Conservation (phyloP, 2,329 filamentous ascomycete species). For the Penicillium nordicum region DNA sequence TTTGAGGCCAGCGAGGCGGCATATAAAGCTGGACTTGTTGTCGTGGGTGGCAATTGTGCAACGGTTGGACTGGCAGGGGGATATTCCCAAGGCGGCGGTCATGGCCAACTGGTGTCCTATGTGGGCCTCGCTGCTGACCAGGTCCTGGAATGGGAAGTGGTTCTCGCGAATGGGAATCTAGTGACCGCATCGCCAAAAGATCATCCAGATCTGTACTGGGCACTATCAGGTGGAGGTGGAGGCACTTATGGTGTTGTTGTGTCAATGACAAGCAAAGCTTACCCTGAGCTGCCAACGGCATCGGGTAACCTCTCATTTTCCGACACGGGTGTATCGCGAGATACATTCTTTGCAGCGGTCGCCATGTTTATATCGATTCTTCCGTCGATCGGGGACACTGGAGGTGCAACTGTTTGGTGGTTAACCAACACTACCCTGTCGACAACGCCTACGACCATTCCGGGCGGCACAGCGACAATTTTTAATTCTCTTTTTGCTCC, state of each 20-base stretch:
- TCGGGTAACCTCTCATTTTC: constrained; percentile 11
- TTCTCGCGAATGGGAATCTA: constrained; percentile 31
- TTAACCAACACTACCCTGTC: neutral
- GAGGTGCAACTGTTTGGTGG: constrained; percentile 12
- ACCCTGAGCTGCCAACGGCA: constrained; percentile 9
- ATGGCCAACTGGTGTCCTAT: constrained; percentile 42
- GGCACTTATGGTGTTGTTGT: constrained; percentile 18
- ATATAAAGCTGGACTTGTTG: neutral
- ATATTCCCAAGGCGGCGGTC: constrained; percentile 43
- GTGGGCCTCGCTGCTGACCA: constrained; percentile 40
- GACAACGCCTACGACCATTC: neutral
- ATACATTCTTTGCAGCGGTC: constrained; percentile 6
- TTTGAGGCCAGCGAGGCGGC: constrained; percentile 3
- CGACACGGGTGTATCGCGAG: neutral
- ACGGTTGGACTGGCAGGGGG: constrained; percentile 30
- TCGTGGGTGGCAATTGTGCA: neutral
- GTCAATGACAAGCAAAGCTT: constrained; percentile 10
- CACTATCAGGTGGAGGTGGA: constrained; percentile 21
- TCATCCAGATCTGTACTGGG: constrained; percentile 24
- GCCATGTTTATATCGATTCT: constrained; percentile 1
- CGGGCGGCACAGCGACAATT: neutral
- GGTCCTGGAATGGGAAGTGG: constrained; percentile 37
- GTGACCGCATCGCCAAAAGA: constrained; percentile 13
- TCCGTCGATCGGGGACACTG: constrained; percentile 10
- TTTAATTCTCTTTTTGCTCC: neutral